Percentiles rank a stretch among this genome's conserved stretches.
Evolutionary conservation across 305 asterid species (phyloP).

Genomic region (Rubia tinctorum): DNA sequence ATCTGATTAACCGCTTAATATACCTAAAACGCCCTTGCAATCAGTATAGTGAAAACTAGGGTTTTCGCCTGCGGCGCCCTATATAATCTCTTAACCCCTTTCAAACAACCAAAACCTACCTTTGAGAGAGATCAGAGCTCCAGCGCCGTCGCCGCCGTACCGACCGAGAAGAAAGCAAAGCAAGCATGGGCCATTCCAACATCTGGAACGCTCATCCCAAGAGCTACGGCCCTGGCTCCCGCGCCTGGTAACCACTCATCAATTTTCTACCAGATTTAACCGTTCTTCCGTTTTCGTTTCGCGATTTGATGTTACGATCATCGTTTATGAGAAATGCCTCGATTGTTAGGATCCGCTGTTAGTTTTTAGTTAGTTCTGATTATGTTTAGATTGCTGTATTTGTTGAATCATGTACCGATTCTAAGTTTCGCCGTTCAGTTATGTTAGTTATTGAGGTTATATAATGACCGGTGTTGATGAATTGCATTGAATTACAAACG

Average conservation of each 20-base stretch:
- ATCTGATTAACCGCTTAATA: no score
- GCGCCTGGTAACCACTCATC: conserved; percentile 42
- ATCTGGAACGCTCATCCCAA: conserved; percentile 67
- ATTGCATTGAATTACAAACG: not conserved
- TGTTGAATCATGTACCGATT: not conserved
- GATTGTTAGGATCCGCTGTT: not conserved
- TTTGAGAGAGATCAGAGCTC: not conserved
- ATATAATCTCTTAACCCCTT: not conserved
- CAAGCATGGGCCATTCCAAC: conserved; percentile 56
- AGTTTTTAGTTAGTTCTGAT: not conserved
- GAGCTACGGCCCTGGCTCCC: conserved; percentile 63
- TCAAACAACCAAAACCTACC: not conserved
- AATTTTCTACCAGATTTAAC: not conserved
- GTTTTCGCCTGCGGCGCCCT: not conserved
- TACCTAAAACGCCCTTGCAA: not conserved
- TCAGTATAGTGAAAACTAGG: not conserved
- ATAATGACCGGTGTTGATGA: no score
- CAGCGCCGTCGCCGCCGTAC: conserved; percentile 1
- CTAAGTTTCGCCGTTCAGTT: not conserved
- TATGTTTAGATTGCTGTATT: not conserved
- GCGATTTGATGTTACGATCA: not conserved
- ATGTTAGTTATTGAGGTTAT: not conserved
- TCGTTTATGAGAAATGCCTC: not conserved
- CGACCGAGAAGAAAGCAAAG: not conserved
- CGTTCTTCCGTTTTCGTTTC: not conserved